phyloP scores from a whole-genome alignment of 345 rosid species.

The Acer saccharum region DNA sequence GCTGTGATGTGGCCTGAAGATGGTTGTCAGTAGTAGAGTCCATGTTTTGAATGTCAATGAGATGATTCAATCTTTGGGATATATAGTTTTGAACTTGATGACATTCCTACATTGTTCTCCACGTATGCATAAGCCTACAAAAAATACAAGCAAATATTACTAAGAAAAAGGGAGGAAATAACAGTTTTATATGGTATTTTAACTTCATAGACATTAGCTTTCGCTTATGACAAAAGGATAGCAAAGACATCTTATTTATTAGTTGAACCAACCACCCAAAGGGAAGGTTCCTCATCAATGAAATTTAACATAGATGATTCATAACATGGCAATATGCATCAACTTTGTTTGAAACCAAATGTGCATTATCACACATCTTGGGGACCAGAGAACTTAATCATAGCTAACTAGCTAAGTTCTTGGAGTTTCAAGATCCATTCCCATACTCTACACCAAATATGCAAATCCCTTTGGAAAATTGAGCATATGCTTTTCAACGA shows the following conservation, averaged over 20 bases:
- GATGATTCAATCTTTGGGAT: slow-evolving; percentile 65
- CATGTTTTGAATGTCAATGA: slow-evolving; percentile 43
- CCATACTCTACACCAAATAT: not conserved
- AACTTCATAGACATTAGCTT: not conserved
- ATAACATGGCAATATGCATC: not conserved
- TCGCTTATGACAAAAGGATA: not conserved
- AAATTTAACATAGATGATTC: not conserved
- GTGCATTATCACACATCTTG: not conserved
- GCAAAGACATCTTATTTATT: not conserved
- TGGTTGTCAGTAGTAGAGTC: slow-evolving; percentile 68
- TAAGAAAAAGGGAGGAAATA: not conserved
- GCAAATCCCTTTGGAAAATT: slow-evolving; percentile 1
- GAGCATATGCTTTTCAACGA: no score
- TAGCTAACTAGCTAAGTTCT: not conserved
- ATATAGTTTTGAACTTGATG: slow-evolving; percentile 77
- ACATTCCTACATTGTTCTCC: slow-evolving; percentile 79
- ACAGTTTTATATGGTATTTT: not conserved
- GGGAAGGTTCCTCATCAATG: not conserved
- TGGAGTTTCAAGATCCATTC: not conserved
- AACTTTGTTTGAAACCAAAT: not conserved
- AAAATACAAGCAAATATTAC: slow-evolving; percentile 8
- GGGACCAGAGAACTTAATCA: not conserved
- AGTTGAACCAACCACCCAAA: not conserved
- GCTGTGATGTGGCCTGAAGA: slow-evolving; percentile 76
- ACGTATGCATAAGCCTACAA: slow-evolving; percentile 64